These are phyloP conservation scores for Gossypium laxum DNA, from an alignment of 441 rosid genomes.

Conservation along the genomic window DNA sequence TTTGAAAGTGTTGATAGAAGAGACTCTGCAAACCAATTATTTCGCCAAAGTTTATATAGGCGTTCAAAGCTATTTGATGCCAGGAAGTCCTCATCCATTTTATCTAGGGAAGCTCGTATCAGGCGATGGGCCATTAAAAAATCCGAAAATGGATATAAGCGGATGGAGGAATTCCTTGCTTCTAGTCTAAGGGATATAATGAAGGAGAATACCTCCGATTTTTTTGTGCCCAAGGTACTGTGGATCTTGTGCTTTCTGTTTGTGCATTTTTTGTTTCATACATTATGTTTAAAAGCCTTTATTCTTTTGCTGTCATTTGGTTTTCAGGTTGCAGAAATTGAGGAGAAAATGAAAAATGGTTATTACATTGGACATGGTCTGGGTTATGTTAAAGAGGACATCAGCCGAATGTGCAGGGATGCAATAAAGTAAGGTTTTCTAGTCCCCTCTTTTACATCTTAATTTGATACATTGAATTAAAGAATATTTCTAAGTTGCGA, in stretches of 20 bases:
- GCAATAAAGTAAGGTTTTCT: slow-evolving; percentile 71
- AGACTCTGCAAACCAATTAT: slow-evolving; percentile 79
- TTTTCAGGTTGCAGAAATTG: slow-evolving; percentile 80
- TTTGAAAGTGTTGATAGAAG: slow-evolving; percentile 87
- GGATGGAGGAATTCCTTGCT: slow-evolving; percentile 91
- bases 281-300: slow-evolving; percentile 6
- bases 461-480: neutral
- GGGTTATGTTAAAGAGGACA: slow-evolving; percentile 83
- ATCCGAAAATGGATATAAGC: slow-evolving; percentile 75
- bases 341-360: slow-evolving; percentile 72
- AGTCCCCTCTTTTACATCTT: slow-evolving; percentile 10
- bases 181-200: slow-evolving; percentile 82
- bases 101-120: slow-evolving; percentile 93
- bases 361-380: slow-evolving; percentile 79
- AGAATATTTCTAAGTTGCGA: neutral
- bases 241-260: slow-evolving; percentile 9
- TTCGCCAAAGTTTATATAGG: slow-evolving; percentile 75
- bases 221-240: slow-evolving; percentile 76
- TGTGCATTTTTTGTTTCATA: slow-evolving; percentile 11
- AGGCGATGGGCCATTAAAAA: slow-evolving; percentile 88
- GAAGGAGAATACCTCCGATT: slow-evolving; percentile 82
- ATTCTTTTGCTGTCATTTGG: slow-evolving; percentile 18
- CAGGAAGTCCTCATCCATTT: slow-evolving; percentile 77
- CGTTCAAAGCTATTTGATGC: slow-evolving; percentile 95
- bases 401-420: slow-evolving; percentile 96